These are phyloP conservation scores for Arabidopsis lyrata DNA, from an alignment of 441 rosid species.

Conservation along the genomic window DNA sequence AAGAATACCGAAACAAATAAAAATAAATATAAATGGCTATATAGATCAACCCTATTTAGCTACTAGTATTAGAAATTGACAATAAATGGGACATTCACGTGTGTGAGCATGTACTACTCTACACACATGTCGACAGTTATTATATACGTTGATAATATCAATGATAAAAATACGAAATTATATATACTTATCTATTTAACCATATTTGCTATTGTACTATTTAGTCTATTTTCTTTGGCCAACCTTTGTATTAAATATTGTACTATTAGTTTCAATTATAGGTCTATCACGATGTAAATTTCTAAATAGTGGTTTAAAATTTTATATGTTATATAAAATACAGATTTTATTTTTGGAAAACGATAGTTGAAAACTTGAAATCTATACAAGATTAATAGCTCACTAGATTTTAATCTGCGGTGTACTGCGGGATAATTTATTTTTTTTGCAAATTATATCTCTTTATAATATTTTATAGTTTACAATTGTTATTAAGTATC, in stretches of 20 bases:
- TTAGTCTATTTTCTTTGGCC: slow-evolving; percentile 24
- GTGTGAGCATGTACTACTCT: slow-evolving; percentile 33
- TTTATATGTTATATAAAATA: neutral
- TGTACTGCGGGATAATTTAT: too few species aligned
- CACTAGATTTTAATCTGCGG: too few species aligned
- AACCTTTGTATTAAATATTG: slow-evolving; percentile 22
- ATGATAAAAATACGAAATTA: neutral
- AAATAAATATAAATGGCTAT: neutral
- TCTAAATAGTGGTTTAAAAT: neutral
- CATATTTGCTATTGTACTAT: neutral
- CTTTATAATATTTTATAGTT: too few species aligned
- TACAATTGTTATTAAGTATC: too few species aligned
- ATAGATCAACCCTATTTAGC: slow-evolving; percentile 10
- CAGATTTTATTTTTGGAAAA: neutral
- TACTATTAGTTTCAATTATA: slow-evolving; percentile 34
- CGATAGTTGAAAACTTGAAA: neutral
- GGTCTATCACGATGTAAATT: slow-evolving; percentile 23
- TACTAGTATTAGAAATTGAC: slow-evolving; percentile 19
- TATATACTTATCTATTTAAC: neutral
- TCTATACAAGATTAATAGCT: neutral
- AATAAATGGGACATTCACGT: slow-evolving; percentile 42
- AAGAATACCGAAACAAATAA: neutral
- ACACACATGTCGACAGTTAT: slow-evolving; percentile 26
- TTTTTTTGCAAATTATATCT: too few species aligned
- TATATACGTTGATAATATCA: slow-evolving; percentile 7